These are phyloP conservation scores for Porcisia hertigi DNA, from an alignment of 208 protist genomes.

Conservation along the genomic window DNA sequence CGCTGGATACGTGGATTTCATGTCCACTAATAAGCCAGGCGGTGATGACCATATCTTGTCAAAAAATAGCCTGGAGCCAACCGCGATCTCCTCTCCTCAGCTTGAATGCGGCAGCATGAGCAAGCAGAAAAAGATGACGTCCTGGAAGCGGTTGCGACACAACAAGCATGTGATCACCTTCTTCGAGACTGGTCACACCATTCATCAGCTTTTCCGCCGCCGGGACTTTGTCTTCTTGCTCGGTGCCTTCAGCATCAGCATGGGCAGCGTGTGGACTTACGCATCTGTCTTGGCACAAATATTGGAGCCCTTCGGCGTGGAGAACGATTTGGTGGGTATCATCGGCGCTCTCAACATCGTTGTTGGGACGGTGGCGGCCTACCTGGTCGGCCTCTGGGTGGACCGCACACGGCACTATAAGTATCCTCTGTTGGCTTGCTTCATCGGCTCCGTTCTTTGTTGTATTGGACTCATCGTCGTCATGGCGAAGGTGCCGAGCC, in stretches of 20 bases:
- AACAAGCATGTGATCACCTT: slow-evolving; percentile 38
- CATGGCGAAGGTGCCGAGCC: slow-evolving; percentile 45
- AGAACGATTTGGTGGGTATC: slow-evolving; percentile 46
- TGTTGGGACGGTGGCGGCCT: slow-evolving; percentile 50
- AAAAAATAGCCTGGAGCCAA: slow-evolving; percentile 18
- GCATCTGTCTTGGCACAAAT: slow-evolving; percentile 71
- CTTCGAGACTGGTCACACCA: slow-evolving; percentile 46
- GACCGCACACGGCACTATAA: slow-evolving; percentile 59
- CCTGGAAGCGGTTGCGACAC: slow-evolving; percentile 21
- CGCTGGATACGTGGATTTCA: neutral
- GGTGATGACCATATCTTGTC: neutral
- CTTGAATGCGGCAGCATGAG: slow-evolving; percentile 27
- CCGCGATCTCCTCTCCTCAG: slow-evolving; percentile 10
- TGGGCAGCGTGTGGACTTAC: slow-evolving; percentile 74
- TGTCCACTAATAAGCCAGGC: neutral
- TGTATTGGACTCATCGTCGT: slow-evolving; percentile 53
- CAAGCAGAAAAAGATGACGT: slow-evolving; percentile 26
- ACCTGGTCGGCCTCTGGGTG: slow-evolving; percentile 60
- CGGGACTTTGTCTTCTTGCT: slow-evolving; percentile 69
- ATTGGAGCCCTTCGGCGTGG: slow-evolving; percentile 63
- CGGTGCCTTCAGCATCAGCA: slow-evolving; percentile 59
- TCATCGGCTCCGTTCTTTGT: slow-evolving; percentile 45
- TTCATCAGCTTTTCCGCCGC: slow-evolving; percentile 33
- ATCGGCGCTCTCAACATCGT: slow-evolving; percentile 61
- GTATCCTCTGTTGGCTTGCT: slow-evolving; percentile 42